A percentile compares a stretch with the other conserved stretches of the same genome.
Evolutionary conservation across 73 alveolate genomes (phyloP).

Genomic region (Tetrahymena borealis): DNA sequence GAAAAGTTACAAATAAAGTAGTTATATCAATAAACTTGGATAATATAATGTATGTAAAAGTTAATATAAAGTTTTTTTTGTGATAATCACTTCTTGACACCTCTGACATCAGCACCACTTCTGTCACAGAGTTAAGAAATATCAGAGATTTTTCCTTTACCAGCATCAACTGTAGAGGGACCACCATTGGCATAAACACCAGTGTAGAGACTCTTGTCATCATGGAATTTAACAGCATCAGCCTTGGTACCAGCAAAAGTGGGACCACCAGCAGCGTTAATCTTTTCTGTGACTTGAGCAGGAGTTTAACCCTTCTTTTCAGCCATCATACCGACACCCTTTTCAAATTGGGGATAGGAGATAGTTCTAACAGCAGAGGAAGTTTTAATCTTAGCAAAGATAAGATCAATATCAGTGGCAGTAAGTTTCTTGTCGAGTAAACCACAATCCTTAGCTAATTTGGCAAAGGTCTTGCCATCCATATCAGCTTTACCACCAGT

Average conservation of each 20-base stretch:
- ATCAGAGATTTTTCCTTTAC: constrained; percentile 13
- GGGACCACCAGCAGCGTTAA: constrained; percentile 77
- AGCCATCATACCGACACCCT: constrained; percentile 73
- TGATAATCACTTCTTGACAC: constrained; percentile 33
- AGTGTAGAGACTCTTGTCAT: constrained; percentile 86
- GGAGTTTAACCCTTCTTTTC: constrained; percentile 69
- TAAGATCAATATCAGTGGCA: constrained; percentile 53
- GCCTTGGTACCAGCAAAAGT: constrained; percentile 84
- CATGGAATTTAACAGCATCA: constrained; percentile 90
- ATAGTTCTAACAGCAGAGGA: constrained; percentile 69
- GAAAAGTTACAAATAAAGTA: neutral
- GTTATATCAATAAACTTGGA: neutral
- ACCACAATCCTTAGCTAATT: constrained; percentile 30
- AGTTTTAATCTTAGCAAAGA: constrained; percentile 73
- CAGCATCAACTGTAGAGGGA: constrained; percentile 45
- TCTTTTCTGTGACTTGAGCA: constrained; percentile 47
- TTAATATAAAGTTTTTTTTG: neutral
- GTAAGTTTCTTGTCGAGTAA: constrained; percentile 28
- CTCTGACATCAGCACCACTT: constrained; percentile 47
- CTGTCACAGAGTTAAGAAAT: constrained; percentile 28
- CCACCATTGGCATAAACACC: constrained; percentile 82
- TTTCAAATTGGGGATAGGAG: constrained; percentile 68
- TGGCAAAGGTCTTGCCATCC: constrained; percentile 44
- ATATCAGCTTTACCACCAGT: constrained; percentile 17
- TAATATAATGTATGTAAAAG: neutral